Evolutionary conservation across 495 filamentous ascomycete species (phyloP), one percentile per base, ranked within the genome.

Genomic region (Neurospora sp.): DNA sequence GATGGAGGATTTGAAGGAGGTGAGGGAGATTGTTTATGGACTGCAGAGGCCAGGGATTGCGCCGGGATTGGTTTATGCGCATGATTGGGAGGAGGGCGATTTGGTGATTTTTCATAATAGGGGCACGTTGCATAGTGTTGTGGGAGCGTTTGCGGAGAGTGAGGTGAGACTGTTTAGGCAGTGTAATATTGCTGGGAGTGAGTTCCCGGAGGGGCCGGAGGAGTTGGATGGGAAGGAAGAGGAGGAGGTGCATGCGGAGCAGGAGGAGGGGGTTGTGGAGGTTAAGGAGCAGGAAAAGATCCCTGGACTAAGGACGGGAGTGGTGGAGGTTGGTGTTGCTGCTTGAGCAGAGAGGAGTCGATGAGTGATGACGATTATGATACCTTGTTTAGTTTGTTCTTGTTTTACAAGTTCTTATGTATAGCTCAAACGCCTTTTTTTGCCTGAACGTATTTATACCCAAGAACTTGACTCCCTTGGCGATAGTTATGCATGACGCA

Each of bases 31-130:
- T 61, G 87, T 92, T 40, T 88, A 92, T 73, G 82, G 86, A 16
- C 75, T 93, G 48, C 91, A 93, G 79, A 84, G 91, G n/a, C 91
- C 91, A 0, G 91, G 85, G 0, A 93, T 93, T 72, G 87, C 85
- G 22, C 90, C 91, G 2, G 79, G 84, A 71, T 85, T 84, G 74
- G 91, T 92, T 40, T 93, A 92, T 79, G 80, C 90, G 12, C 89
- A 93, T 79, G 91, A 93, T 74, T 93, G 91, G 91, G 85, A 88
- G 74, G 89, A 91, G 75, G 90, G 91, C 9, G 91, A 92, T 75
- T 80, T 92, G 70, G 91, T 92, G 4, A 79, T 93, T 40, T 93
- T 93, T 78, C 89, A 93, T 75, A 93, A 93, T 77, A 87, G 90
- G 10, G 91, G 91, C 1, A 85, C 92, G 27, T 74, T 93, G 70